Conservation (phyloP, 495 filamentous ascomycete genomes). For the Melanomma pulvis-pyrius region DNA sequence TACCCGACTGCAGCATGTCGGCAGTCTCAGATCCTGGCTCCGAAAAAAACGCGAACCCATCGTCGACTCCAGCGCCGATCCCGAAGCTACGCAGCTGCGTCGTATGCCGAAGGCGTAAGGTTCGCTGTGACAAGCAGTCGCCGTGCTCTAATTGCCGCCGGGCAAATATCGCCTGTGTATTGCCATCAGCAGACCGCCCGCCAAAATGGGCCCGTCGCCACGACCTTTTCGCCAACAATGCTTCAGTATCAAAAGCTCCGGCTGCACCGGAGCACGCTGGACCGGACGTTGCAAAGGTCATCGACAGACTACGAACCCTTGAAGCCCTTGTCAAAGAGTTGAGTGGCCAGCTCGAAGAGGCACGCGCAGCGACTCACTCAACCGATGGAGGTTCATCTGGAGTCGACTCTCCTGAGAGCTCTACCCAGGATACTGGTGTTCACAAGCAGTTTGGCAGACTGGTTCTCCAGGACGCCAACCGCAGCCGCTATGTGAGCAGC, state of each 20-base stretch:
- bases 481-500: conserved; percentile 55
- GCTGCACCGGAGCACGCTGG: conserved; percentile 6
- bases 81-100: conserved; percentile 58
- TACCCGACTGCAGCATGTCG: conserved; percentile 6
- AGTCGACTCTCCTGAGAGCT: conserved; percentile 22
- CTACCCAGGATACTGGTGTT: conserved; percentile 37
- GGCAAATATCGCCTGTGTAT: conserved; percentile 61
- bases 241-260: conserved; percentile 27
- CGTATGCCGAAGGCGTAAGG: conserved; percentile 62
- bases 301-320: conserved; percentile 57
- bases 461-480: conserved; percentile 48
- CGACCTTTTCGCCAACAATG: conserved; percentile 39
- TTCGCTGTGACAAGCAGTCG: conserved; percentile 68
- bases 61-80: conserved; percentile 25
- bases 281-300: conserved; percentile 44
- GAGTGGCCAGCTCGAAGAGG: conserved; percentile 54
- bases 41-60: conserved; percentile 43
- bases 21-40: conserved; percentile 33
- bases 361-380: conserved; percentile 40
- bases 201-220: conserved; percentile 59
- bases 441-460: conserved; percentile 50
- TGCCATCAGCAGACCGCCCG: conserved; percentile 51
- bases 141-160: conserved; percentile 69
- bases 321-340: conserved; percentile 61
- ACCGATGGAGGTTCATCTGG: conserved; percentile 13